Evolutionary conservation across 805 yeast genomes (phyloP).

Genomic region (Kodamaea nitidulidarum): DNA sequence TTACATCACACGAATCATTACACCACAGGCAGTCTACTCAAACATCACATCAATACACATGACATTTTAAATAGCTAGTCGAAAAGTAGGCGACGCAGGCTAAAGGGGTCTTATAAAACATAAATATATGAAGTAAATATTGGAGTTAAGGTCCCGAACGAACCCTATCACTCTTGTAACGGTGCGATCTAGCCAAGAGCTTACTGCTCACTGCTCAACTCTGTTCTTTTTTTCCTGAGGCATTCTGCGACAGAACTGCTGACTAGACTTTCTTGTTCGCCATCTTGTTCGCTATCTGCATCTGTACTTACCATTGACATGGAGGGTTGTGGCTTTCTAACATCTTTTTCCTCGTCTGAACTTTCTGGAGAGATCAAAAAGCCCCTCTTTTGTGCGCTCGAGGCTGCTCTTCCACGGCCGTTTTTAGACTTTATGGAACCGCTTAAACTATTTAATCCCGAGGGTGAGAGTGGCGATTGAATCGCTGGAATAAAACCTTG

Average conservation of each 20-base stretch:
- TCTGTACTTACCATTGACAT: not conserved
- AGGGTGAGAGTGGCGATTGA: conserved; percentile 8
- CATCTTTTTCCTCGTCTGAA: conserved; percentile 15
- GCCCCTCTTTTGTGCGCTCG: conserved; percentile 9
- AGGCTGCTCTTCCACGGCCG: conserved; percentile 1
- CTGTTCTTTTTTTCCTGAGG: conserved; percentile 36
- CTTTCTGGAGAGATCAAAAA: conserved; percentile 26
- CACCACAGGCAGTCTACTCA: too few relatives aligned
- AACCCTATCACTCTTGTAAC: too few relatives aligned
- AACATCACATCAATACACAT: too few relatives aligned
- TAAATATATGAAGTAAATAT: conserved; percentile 4
- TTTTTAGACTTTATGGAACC: conserved; percentile 3
- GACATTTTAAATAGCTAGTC: too few relatives aligned
- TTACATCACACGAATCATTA: too few relatives aligned
- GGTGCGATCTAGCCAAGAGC: too few relatives aligned
- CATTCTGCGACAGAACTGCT: conserved; percentile 39
- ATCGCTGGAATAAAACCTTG: conserved; percentile 31
- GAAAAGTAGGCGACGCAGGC: too few relatives aligned
- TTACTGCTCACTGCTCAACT: conserved; percentile 25
- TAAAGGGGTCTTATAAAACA: conserved; percentile 2
- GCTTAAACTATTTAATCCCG: conserved; percentile 4
- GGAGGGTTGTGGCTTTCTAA: not conserved
- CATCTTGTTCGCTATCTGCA: not conserved
- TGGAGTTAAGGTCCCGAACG: too few relatives aligned
- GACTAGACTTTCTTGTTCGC: conserved; percentile 36